Percentiles rank a stretch among this genome's conserved stretches.
Conservation (phyloP, 2,329 filamentous ascomycete genomes). For the Ophiostoma pallidulum region DNA sequence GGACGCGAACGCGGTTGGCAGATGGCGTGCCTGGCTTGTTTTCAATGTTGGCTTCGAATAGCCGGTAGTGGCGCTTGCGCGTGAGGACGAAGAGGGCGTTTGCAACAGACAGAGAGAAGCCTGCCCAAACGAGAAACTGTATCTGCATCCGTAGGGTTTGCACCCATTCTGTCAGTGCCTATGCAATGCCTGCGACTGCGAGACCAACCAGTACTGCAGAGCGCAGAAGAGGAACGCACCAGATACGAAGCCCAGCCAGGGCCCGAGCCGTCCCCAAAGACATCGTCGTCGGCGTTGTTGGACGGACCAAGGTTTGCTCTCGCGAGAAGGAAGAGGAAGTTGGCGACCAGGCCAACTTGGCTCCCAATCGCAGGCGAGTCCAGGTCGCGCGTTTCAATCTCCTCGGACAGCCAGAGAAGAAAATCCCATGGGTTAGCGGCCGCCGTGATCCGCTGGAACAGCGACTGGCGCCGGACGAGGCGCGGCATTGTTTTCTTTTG, state of each 20-base stretch:
- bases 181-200: too few species aligned
- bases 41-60: conserved; percentile 84
- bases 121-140: conserved; percentile 58
- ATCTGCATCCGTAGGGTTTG: too few species aligned
- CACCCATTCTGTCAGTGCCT: too few species aligned
- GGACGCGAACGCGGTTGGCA: conserved; percentile 77
- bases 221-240: conserved; percentile 9
- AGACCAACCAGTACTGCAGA: too few species aligned
- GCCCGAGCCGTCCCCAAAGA: conserved; percentile 58
- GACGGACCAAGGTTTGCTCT: conserved; percentile 60
- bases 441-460: conserved; percentile 69
- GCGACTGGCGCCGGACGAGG: conserved; percentile 71
- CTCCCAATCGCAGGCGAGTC: conserved; percentile 71
- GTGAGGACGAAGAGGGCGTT: conserved; percentile 79
- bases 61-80: conserved; percentile 74
- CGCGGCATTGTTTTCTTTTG: conserved; percentile 48
- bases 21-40: conserved; percentile 68
- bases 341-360: conserved; percentile 65
- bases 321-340: conserved; percentile 72
- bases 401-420: conserved; percentile 82
- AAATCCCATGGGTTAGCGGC: conserved; percentile 83
- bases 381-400: conserved; percentile 85
- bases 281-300: conserved; percentile 51
- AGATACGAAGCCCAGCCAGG: conserved; percentile 17
- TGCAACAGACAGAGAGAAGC: conserved; percentile 55